phyloP scores from a whole-genome alignment of 768 basidiomycete genomes.

The Lentinus tigrinus region DNA sequence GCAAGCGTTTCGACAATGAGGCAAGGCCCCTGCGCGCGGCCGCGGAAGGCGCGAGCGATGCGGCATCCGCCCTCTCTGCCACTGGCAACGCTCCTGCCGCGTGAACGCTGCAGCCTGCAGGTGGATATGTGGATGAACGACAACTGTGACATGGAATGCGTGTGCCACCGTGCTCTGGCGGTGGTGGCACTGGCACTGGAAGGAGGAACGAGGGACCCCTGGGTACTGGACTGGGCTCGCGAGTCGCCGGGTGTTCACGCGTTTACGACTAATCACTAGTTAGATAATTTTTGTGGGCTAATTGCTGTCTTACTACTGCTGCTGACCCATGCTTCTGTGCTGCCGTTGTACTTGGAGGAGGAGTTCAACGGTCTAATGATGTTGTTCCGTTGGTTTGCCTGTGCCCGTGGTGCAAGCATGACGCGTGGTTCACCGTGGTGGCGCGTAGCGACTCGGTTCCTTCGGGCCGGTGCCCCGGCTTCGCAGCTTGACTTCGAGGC shows the following conservation, averaged over 20 bases:
- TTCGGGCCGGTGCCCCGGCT: no score
- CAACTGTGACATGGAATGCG: no score
- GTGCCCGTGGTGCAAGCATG: neutral
- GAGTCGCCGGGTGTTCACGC: no score
- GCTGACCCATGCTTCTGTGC: neutral
- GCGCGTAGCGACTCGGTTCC: no score
- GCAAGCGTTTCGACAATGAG: constrained; percentile 52
- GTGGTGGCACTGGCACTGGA: no score
- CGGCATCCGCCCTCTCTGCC: neutral
- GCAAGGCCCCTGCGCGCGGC: constrained; percentile 16
- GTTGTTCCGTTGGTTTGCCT: neutral
- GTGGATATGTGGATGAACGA: no score
- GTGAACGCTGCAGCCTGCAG: neutral
- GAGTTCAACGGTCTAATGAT: neutral
- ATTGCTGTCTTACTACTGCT: neutral
- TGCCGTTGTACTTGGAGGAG: neutral
- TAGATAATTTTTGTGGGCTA: neutral
- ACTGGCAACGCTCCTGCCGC: neutral
- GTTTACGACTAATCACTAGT: neutral
- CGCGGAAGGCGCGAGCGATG: neutral
- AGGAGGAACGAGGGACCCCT: no score
- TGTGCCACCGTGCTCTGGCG: no score
- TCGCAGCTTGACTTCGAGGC: no score
- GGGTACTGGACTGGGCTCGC: no score
- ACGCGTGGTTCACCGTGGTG: no score